Evolutionary conservation across 306 rosid genomes (phyloP).

Genomic region (Potentilla sterilis): DNA sequence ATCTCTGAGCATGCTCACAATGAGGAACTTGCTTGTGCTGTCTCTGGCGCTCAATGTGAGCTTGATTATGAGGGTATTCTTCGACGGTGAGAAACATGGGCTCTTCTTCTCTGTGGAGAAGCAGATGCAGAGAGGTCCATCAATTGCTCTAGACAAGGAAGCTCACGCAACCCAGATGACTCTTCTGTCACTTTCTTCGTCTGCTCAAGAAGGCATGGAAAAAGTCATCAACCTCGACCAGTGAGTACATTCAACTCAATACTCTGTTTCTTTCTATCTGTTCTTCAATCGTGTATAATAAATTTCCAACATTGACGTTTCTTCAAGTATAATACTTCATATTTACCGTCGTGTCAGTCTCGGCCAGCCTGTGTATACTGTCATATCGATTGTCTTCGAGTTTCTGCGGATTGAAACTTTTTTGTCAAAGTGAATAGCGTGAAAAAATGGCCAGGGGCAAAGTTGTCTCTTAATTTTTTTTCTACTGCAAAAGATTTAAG

Average conservation of each 20-base stretch:
- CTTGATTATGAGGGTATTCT: slow-evolving; percentile 40
- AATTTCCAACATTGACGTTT: slow-evolving; percentile 17
- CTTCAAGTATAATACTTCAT: neutral
- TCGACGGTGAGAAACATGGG: slow-evolving; percentile 29
- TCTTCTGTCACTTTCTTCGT: slow-evolving; percentile 31
- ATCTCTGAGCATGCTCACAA: slow-evolving; percentile 28
- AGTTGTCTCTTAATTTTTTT: neutral
- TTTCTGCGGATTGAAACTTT: neutral
- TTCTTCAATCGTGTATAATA: neutral
- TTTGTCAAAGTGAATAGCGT: neutral
- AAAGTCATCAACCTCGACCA: slow-evolving; percentile 65
- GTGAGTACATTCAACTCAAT: slow-evolving; percentile 44
- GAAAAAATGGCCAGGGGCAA: neutral
- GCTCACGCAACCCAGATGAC: slow-evolving; percentile 25
- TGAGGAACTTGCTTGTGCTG: slow-evolving; percentile 51
- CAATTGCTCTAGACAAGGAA: slow-evolving; percentile 22
- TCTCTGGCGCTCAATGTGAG: slow-evolving; percentile 73
- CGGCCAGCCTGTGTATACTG: neutral
- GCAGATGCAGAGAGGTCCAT: slow-evolving; percentile 22
- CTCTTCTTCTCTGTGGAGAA: neutral
- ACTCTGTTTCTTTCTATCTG: too few species aligned
- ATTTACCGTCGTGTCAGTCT: slow-evolving; percentile 6
- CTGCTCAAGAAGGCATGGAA: slow-evolving; percentile 33
- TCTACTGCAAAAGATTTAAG: neutral
- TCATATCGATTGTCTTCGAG: neutral